These are phyloP conservation scores for Fusarium nygamai DNA, from an alignment of 2,329 filamentous ascomycete species.

Conservation along the genomic window DNA sequence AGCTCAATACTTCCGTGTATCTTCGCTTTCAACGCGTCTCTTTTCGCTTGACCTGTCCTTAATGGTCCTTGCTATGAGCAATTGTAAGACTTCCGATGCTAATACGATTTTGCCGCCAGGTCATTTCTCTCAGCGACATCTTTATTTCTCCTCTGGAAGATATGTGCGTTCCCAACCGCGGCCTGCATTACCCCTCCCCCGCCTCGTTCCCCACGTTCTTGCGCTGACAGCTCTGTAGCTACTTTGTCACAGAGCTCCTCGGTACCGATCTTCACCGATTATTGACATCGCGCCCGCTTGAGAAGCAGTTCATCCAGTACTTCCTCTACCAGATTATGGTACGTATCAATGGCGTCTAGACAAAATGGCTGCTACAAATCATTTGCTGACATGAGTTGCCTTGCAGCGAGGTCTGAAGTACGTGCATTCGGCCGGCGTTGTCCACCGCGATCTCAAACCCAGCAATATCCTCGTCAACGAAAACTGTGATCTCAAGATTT, in stretches of 20 bases:
- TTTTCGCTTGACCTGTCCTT: conserved; percentile 32
- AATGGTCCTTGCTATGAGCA: neutral
- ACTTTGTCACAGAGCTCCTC: conserved; percentile 97
- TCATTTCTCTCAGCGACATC: conserved; percentile 98
- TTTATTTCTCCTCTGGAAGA: conserved; percentile 99
- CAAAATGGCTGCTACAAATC: neutral
- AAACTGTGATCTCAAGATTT: conserved; percentile 99
- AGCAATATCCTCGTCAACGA: conserved; percentile 99
- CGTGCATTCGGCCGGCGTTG: conserved; percentile 96
- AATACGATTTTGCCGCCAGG: conserved; percentile 58
- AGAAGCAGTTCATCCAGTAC: conserved; percentile 99
- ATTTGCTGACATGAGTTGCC: conserved; percentile 17
- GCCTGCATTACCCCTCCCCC: conserved; percentile 10
- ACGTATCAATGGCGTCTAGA: conserved; percentile 47
- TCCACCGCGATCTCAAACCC: conserved; percentile 96
- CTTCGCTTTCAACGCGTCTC: neutral
- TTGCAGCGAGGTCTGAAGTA: conserved; percentile 94
- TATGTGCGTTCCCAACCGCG: conserved; percentile 71
- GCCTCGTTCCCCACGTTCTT: conserved; percentile 8
- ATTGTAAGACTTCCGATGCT: conserved; percentile 23
- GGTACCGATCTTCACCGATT: conserved; percentile 96
- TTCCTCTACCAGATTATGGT: conserved; percentile 99
- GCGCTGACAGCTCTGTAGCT: conserved; percentile 63
- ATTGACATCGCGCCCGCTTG: conserved; percentile 91
- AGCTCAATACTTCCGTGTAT: neutral